These are phyloP conservation scores for Mucor irregularis DNA, from an alignment of 371 early-diverging fungal genomes.

Conservation along the genomic window DNA sequence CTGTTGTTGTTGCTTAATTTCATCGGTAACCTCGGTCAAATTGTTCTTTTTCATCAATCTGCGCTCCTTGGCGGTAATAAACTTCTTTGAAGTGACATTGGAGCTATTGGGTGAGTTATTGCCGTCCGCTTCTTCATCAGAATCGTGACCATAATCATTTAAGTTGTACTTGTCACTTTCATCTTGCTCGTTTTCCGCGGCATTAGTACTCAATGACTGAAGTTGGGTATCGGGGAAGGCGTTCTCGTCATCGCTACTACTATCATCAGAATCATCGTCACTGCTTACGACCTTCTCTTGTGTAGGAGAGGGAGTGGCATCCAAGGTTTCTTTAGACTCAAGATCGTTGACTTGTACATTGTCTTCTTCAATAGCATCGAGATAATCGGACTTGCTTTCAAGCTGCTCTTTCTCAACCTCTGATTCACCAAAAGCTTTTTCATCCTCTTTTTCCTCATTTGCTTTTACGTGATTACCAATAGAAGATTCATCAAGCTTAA, in stretches of 20 bases:
- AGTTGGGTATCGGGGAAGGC: slow-evolving; percentile 68
- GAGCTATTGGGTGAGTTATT: not conserved
- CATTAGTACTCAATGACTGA: slow-evolving; percentile 15
- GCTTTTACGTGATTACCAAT: slow-evolving; percentile 67
- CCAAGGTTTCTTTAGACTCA: not conserved
- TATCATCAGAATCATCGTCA: slow-evolving; percentile 25
- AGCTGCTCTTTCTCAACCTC: not conserved
- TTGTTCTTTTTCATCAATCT: slow-evolving; percentile 69
- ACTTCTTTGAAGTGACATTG: slow-evolving; percentile 39
- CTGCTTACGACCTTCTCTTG: not conserved
- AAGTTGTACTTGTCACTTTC: slow-evolving; percentile 67
- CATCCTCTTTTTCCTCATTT: slow-evolving; percentile 4
- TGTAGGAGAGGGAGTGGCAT: slow-evolving; percentile 1
- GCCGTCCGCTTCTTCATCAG: slow-evolving; percentile 35
- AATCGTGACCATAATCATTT: slow-evolving; percentile 68
- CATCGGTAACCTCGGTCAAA: slow-evolving; percentile 18
- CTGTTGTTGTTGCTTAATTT: slow-evolving; percentile 8
- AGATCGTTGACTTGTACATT: not conserved
- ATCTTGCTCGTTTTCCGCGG: not conserved
- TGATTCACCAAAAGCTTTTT: not conserved
- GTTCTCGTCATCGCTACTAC: slow-evolving; percentile 43
- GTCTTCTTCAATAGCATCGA: slow-evolving; percentile 12
- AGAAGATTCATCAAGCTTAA: slow-evolving; percentile 82
- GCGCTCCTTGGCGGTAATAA: slow-evolving; percentile 76
- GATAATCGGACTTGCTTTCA: not conserved